A percentile compares a stretch with the other conserved stretches of the same genome.
Evolutionary conservation across 1,139 yeast species (phyloP).

Genomic region (Scheffersomyces segobiensis): DNA sequence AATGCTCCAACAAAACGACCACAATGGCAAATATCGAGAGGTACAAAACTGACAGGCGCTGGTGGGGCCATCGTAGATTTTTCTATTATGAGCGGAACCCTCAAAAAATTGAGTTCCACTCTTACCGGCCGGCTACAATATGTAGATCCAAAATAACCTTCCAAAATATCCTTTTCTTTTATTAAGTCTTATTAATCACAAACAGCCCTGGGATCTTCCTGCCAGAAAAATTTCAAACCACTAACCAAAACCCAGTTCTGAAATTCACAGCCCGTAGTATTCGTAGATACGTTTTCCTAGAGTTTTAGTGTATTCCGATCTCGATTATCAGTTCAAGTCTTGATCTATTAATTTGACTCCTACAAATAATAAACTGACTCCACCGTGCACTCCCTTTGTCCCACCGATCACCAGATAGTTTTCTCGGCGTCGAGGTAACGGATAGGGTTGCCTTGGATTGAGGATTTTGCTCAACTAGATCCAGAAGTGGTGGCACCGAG

Average conservation of each 20-base stretch:
- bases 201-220: too few species aligned
- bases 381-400: neutral
- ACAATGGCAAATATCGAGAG: neutral
- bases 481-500: neutral
- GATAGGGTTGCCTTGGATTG: neutral
- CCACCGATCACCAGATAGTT: neutral
- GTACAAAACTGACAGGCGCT: neutral
- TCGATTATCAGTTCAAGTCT: neutral
- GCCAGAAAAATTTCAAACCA: neutral
- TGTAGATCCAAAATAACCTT: neutral
- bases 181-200: neutral
- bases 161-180: too few species aligned
- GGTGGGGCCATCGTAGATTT: neutral
- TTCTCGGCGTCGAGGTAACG: neutral
- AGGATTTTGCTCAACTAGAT: neutral
- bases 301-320: neutral
- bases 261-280: neutral
- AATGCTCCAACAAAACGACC: neutral
- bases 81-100: neutral
- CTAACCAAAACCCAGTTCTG: neutral
- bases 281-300: neutral
- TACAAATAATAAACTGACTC: neutral
- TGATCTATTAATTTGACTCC: neutral
- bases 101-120: neutral
- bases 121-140: neutral